Evolutionary conservation across 805 yeast species (phyloP).

Genomic region (Myxozyma melibiosi): DNA sequence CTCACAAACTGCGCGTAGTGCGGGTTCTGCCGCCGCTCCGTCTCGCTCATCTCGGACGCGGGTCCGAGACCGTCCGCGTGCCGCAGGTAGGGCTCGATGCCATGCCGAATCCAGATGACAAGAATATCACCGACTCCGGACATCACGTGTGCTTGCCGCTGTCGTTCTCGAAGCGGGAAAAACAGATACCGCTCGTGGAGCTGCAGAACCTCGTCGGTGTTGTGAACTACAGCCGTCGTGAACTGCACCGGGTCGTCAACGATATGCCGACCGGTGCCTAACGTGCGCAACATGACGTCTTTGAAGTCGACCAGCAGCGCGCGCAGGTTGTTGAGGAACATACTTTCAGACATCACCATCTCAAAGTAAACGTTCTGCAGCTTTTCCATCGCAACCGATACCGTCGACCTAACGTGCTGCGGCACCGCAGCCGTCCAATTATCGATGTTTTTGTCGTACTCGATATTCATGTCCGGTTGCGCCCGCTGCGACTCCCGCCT

Average conservation of each 20-base stretch:
- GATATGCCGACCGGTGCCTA: slow-evolving; percentile 44
- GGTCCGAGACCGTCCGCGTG: slow-evolving; percentile 54
- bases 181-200: slow-evolving; percentile 58
- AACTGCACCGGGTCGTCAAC: slow-evolving; percentile 57
- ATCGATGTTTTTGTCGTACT: neutral
- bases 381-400: slow-evolving; percentile 49
- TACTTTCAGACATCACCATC: slow-evolving; percentile 67
- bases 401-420: slow-evolving; percentile 11
- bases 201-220: slow-evolving; percentile 59
- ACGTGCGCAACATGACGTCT: slow-evolving; percentile 13
- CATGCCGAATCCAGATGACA: slow-evolving; percentile 63
- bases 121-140: slow-evolving; percentile 66
- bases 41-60: slow-evolving; percentile 50
- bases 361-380: slow-evolving; percentile 78
- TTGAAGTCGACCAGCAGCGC: slow-evolving; percentile 65
- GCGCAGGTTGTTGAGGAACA: slow-evolving; percentile 67
- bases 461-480: neutral
- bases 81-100: slow-evolving; percentile 54
- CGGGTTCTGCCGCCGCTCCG: slow-evolving; percentile 45
- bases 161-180: slow-evolving; percentile 58
- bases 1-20: slow-evolving; percentile 59
- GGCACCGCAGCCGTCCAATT: slow-evolving; percentile 19
- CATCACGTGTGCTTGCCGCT: slow-evolving; percentile 66
- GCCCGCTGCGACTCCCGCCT: slow-evolving; percentile 16
- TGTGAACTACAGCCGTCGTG: slow-evolving; percentile 58